Evolutionary conservation across 1,139 yeast genomes (phyloP), one percentile per base, ranked within the genome.

Genomic region (Hyphopichia pseudoburtonii): DNA sequence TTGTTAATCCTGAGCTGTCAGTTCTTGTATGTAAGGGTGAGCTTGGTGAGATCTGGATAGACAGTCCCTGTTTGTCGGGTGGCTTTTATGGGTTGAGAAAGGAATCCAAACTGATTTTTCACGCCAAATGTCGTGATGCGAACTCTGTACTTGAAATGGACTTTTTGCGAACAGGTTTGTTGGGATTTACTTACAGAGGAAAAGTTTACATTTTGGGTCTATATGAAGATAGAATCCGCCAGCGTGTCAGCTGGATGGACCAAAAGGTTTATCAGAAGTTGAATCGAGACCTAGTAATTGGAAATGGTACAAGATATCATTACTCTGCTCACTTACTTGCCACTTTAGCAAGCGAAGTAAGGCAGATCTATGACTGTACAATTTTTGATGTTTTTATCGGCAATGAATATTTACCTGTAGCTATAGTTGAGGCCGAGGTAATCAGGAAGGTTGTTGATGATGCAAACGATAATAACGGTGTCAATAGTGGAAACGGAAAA

Each of bases 31-130:
- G 78, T 3, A 78, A 73, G 33, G 79, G 87, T 49, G 90, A 86
- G 46, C 85, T 94, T n/a, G 98, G 98, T 17, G 99, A 92, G 57
- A 84, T 92, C 24, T 94, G 98, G 98, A 86, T 92, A 17, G 96
- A 88, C 54, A 81, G 90, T 41, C 95, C 92, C 2, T 85, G 95
- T 42, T 64, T 88, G 5, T 81, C 92, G 4, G 96, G 96, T 6
- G 96, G 96, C 0, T 87, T 86, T 52, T 88, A 88, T 81, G 92
- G 88, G 0, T 62, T 84, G 32, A 49, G 68, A 27, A 69, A 68
- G 37, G 95, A 86, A 39, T 84, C 95, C 0, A 82, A 79, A 42
- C 75, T 73, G 48, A 84, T 87, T 2, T 88, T 88, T 60, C 95
- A 85, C 52, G 96, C 96, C 0, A 78, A 78, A 43, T 85, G 95